Conservation (phyloP, 345 rosid species). For the Euphorbia lathyris region DNA sequence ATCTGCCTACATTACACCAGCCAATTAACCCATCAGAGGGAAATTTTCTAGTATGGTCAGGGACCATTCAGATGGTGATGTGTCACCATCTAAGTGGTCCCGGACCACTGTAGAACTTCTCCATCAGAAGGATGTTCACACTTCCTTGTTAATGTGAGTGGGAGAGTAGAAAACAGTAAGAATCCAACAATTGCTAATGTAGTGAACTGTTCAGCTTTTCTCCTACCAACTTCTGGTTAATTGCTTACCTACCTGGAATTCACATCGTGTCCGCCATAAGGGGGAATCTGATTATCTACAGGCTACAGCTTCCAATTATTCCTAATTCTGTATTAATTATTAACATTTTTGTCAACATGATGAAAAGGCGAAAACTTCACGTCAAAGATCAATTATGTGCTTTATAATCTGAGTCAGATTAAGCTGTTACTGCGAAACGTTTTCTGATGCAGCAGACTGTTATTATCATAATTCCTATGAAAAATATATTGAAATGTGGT, state of each 20-base stretch:
- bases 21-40: too few species aligned
- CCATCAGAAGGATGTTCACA: too few species aligned
- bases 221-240: slow-evolving; percentile 5
- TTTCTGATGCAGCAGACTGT: neutral
- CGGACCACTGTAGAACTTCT: too few species aligned
- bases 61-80: too few species aligned
- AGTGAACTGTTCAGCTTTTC: neutral
- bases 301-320: neutral
- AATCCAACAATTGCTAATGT: too few species aligned
- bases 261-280: neutral
- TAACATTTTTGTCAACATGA: neutral
- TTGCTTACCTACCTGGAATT: slow-evolving; percentile 12
- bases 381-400: neutral
- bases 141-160: too few species aligned
- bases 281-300: neutral
- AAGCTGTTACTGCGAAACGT: neutral
- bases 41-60: too few species aligned
- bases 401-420: neutral
- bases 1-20: too few species aligned
- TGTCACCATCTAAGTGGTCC: too few species aligned
- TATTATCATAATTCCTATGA: neutral
- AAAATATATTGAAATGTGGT: slow-evolving; percentile 2
- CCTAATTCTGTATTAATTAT: neutral
- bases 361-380: neutral
- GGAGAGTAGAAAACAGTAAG: too few species aligned